Conservation (phyloP, 73 alveolate species). For the Urostyla sp. region DNA sequence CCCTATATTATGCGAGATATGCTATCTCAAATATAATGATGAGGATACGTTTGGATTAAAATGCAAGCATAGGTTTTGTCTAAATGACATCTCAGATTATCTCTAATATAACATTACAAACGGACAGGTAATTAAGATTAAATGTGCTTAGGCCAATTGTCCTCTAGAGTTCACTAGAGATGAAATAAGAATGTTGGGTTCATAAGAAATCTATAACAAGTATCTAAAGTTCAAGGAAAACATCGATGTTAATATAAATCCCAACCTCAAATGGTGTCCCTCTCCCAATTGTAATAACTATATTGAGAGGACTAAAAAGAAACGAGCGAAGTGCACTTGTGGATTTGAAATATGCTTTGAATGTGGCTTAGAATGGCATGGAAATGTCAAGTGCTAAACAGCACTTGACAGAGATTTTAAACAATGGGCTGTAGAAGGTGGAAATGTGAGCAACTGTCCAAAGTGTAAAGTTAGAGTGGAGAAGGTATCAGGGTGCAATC, state of each 20-base stretch:
- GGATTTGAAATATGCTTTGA: slow-evolving; percentile 45
- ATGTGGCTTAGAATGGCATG: slow-evolving; percentile 55
- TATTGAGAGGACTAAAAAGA: not conserved
- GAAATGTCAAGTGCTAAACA: slow-evolving; percentile 13
- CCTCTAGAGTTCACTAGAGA: slow-evolving; percentile 34
- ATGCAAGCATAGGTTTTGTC: slow-evolving; percentile 42
- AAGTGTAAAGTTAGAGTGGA: slow-evolving; percentile 81
- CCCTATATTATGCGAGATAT: slow-evolving; percentile 27
- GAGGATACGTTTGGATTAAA: slow-evolving; percentile 21
- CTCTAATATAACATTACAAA: slow-evolving; percentile 38
- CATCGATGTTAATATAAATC: slow-evolving; percentile 40
- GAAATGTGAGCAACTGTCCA: slow-evolving; percentile 83
- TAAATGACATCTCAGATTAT: slow-evolving; percentile 22
- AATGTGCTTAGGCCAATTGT: slow-evolving; percentile 26
- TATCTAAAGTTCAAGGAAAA: slow-evolving; percentile 51
- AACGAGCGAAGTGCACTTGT: slow-evolving; percentile 28
- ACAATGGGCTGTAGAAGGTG: slow-evolving; percentile 58
- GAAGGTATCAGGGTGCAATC: slow-evolving; percentile 91
- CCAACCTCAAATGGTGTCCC: slow-evolving; percentile 71
- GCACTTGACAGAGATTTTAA: slow-evolving; percentile 12
- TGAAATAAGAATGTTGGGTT: slow-evolving; percentile 22
- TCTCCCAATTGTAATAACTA: slow-evolving; percentile 62
- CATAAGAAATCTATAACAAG: slow-evolving; percentile 28
- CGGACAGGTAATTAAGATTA: slow-evolving; percentile 26
- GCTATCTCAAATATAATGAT: slow-evolving; percentile 34